Conservation (phyloP, 805 yeast genomes). For the Wickerhamiella alocasiicola region DNA sequence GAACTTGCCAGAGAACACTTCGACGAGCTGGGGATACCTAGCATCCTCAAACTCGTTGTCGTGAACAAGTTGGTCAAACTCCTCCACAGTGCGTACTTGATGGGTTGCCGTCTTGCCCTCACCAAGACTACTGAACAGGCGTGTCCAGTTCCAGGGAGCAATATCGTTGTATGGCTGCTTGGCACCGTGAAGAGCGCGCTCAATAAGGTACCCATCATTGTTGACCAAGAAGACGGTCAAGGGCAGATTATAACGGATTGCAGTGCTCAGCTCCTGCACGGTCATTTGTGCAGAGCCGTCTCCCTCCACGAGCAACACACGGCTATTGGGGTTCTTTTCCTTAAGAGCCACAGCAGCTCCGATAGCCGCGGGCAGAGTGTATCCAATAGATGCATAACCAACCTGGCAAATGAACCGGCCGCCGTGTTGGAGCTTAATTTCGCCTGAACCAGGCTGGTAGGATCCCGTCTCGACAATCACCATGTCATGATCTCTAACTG, state of each 20-base stretch:
- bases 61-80: slow-evolving; percentile 29
- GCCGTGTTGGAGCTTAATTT: slow-evolving; percentile 46
- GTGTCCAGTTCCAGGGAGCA: slow-evolving; percentile 75
- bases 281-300: slow-evolving; percentile 97
- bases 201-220: slow-evolving; percentile 83
- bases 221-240: slow-evolving; percentile 68
- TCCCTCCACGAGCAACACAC: slow-evolving; percentile 69
- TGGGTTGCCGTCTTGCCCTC: slow-evolving; percentile 25
- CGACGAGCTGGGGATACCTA: slow-evolving; percentile 39
- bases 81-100: slow-evolving; percentile 31
- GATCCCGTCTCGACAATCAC: slow-evolving; percentile 78
- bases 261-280: slow-evolving; percentile 64
- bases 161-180: slow-evolving; percentile 69
- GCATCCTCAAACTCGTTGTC: slow-evolving; percentile 28
- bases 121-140: slow-evolving; percentile 46
- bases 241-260: slow-evolving; percentile 43
- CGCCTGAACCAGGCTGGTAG: slow-evolving; percentile 64
- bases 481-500: slow-evolving; percentile 50
- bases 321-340: slow-evolving; percentile 27
- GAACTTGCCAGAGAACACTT: slow-evolving; percentile 43
- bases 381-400: slow-evolving; percentile 78
- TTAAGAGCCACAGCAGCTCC: slow-evolving; percentile 51
- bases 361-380: slow-evolving; percentile 73
- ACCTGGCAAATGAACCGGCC: slow-evolving; percentile 44
- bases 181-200: slow-evolving; percentile 74